Base-by-base conservation (phyloP, 108 stramenopile genomes). In the Fragilariopsis cylindrus region DNA sequence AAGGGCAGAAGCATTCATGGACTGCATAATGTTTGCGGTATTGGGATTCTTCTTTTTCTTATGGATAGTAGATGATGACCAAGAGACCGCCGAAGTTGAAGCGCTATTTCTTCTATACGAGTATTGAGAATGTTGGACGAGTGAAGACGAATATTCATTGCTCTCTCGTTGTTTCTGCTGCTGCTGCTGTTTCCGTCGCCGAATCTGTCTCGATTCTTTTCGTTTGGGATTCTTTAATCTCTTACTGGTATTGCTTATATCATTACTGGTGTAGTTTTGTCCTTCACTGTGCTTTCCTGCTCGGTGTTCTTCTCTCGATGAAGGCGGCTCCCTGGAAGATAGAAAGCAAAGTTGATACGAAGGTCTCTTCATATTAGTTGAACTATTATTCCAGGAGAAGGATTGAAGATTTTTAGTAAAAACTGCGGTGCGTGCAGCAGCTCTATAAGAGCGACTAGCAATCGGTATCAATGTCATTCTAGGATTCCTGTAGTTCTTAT, bases 1-100 rank as follows among this genome's bases (percentile, higher is more conserved):
- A 43, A 84, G 56, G 4, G 78, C 75, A 4, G 75, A 55, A 39
- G 75, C 83, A 48, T 84, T 74, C 41, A 84, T 30, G 13, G 75
- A 53, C 5, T 70, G 72, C 57, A 84, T 21, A 5, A 39, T 18
- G n/a, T 3, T 45, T 40, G 43, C 42, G 46, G 42, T 44, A 45
- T 5, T 44, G 16, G 7, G 5, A 41, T 9, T 45, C 4, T 9
- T 13, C 40, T 21, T 45, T n/a, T 63, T 63, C 4, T 30, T 30
- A n/a, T 6, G 62, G 0, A 40, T 13, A 45, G 30, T 30, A 30
- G 30, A 30, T 30, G 30, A 30, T 30, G 30, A 30, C 30, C 30
- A 30, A 2, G 30, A 30, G 30, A 30, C 30, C 30, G 2, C 30
- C 30, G 30, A 30, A 30, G 30, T 30, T 30, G 30, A 2, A 30